These are phyloP conservation scores for Micractinium sp. DNA, from an alignment of 139 green algal genomes.

Conservation along the genomic window DNA sequence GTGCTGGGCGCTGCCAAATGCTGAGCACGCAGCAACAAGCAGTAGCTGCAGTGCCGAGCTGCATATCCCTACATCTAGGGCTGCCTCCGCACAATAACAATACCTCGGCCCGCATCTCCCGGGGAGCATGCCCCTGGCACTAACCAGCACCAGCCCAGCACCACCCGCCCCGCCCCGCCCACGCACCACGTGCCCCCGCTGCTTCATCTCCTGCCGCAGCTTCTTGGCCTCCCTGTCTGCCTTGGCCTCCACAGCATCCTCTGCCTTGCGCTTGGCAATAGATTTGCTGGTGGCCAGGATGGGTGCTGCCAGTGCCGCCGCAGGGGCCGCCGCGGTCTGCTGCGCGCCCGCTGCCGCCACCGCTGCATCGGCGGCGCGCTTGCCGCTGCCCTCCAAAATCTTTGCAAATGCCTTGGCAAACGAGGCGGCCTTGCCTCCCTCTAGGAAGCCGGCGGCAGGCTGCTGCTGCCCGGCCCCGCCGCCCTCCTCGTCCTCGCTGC, in stretches of 20 bases:
- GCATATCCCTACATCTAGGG: too few species aligned
- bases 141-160: not conserved
- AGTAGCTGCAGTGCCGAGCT: too few species aligned
- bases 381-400: conserved; percentile 53
- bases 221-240: conserved; percentile 55
- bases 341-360: conserved; percentile 7
- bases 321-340: conserved; percentile 20
- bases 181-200: conserved; percentile 66
- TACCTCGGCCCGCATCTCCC: too few species aligned
- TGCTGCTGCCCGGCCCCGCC: conserved; percentile 12
- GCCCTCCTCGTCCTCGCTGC: conserved; percentile 1
- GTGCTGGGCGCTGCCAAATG: too few species aligned
- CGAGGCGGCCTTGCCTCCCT: conserved; percentile 66
- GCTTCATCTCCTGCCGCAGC: conserved; percentile 65
- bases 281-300: conserved; percentile 60
- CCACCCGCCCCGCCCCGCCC: not conserved
- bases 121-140: too few species aligned
- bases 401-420: conserved; percentile 82
- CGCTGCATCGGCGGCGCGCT: not conserved
- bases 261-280: conserved; percentile 63
- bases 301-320: not conserved
- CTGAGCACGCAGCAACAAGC: too few species aligned
- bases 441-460: conserved; percentile 43
- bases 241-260: conserved; percentile 58
- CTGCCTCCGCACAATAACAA: too few species aligned